phyloP scores from a whole-genome alignment of 1,284 basidiomycete genomes.

The Polyporus tsugae region DNA sequence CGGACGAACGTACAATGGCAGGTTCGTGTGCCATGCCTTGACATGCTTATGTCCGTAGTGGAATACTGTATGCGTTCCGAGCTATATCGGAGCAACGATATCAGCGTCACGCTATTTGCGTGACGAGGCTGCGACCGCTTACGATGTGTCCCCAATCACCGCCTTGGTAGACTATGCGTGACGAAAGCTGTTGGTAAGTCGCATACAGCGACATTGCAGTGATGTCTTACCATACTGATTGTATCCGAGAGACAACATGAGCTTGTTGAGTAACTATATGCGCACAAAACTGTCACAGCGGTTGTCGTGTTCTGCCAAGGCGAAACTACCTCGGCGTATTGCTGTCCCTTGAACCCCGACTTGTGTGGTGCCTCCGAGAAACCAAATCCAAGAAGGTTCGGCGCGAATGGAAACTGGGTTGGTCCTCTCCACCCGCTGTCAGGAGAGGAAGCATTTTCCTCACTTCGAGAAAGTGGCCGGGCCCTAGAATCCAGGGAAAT shows the following conservation, averaged over 20 bases:
- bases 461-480: slow-evolving; percentile 54
- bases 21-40: slow-evolving; percentile 37
- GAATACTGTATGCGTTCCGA: slow-evolving; percentile 37
- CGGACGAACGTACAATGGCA: slow-evolving; percentile 7
- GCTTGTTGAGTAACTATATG: slow-evolving; percentile 20
- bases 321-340: slow-evolving; percentile 19
- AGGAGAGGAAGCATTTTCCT: slow-evolving; percentile 40
- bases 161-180: slow-evolving; percentile 9
- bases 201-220: not conserved
- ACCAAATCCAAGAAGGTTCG: slow-evolving; percentile 52
- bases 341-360: slow-evolving; percentile 40
- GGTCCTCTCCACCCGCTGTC: slow-evolving; percentile 32
- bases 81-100: slow-evolving; percentile 41
- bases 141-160: slow-evolving; percentile 17
- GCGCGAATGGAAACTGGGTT: slow-evolving; percentile 52
- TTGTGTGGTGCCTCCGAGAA: slow-evolving; percentile 45
- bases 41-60: slow-evolving; percentile 24
- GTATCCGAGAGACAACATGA: slow-evolving; percentile 38
- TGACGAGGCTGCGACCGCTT: not conserved
- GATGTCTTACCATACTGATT: slow-evolving; percentile 37
- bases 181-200: not conserved
- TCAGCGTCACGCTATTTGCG: slow-evolving; percentile 25
- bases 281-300: not conserved
- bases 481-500: slow-evolving; percentile 40
- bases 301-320: not conserved